phyloP scores from a whole-genome alignment of 2,329 filamentous ascomycete species.

The Volutella citrinella region DNA sequence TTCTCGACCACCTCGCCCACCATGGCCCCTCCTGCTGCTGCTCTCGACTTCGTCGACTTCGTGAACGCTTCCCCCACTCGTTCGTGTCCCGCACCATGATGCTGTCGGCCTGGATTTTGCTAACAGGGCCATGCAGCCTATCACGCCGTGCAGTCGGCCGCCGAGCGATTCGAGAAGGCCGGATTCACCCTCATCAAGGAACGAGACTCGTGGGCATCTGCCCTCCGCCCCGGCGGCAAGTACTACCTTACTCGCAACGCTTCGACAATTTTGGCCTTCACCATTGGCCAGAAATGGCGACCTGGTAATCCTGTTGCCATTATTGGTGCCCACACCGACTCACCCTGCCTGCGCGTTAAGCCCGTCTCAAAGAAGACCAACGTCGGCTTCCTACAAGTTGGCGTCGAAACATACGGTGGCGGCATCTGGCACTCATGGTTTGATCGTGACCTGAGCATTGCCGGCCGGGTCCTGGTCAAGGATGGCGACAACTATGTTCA shows the following conservation, averaged over 20 bases:
- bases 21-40: slow-evolving; percentile 56
- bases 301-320: slow-evolving; percentile 89
- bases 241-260: slow-evolving; percentile 95
- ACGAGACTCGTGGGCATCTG: slow-evolving; percentile 81
- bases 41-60: slow-evolving; percentile 86
- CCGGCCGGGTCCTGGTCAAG: slow-evolving; percentile 81
- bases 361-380: slow-evolving; percentile 86
- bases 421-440: slow-evolving; percentile 99
- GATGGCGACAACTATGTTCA: slow-evolving; percentile 71
- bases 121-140: slow-evolving; percentile 61
- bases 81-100: slow-evolving; percentile 52
- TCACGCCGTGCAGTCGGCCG: slow-evolving; percentile 83
- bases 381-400: slow-evolving; percentile 88
- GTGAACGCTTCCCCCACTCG: slow-evolving; percentile 93
- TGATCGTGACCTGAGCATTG: slow-evolving; percentile 87
- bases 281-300: slow-evolving; percentile 86
- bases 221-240: slow-evolving; percentile 81
- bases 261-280: slow-evolving; percentile 89
- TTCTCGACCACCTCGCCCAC: slow-evolving; percentile 31
- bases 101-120: no score
- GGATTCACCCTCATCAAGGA: slow-evolving; percentile 89
- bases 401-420: slow-evolving; percentile 94
- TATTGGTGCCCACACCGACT: slow-evolving; percentile 95
- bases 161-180: slow-evolving; percentile 71
- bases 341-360: slow-evolving; percentile 87